Conservation (phyloP, 1,139 yeast species). For the Saccharomyces hybrid region DNA sequence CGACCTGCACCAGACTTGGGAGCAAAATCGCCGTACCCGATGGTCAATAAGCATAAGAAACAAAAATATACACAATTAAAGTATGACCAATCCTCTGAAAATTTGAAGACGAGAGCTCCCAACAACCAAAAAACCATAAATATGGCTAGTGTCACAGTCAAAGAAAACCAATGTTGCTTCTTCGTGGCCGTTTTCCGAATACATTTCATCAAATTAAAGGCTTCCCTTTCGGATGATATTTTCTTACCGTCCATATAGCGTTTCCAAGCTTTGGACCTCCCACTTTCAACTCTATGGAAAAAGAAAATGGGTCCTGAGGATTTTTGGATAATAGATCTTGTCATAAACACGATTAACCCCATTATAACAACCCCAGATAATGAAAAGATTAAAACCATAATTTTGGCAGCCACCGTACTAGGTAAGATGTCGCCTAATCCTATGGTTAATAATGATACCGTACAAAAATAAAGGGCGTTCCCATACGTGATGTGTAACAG, state of each 20-base stretch:
- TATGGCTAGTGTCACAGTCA: slow-evolving; percentile 37
- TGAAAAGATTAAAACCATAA: slow-evolving; percentile 53
- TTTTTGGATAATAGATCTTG: slow-evolving; percentile 53
- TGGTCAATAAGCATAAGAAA: slow-evolving; percentile 64
- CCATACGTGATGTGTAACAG: slow-evolving; percentile 45
- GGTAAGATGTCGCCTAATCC: slow-evolving; percentile 76
- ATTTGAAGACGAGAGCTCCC: slow-evolving; percentile 59
- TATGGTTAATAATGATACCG: slow-evolving; percentile 64
- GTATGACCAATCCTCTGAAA: slow-evolving; percentile 60
- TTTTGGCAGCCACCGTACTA: slow-evolving; percentile 42
- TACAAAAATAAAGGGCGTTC: slow-evolving; percentile 58
- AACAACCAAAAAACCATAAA: slow-evolving; percentile 59
- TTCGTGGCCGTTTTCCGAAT: slow-evolving; percentile 38
- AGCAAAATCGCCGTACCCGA: slow-evolving; percentile 75
- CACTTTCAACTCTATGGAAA: slow-evolving; percentile 51
- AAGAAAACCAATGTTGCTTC: slow-evolving; percentile 31
- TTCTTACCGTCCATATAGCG: slow-evolving; percentile 18
- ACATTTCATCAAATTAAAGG: slow-evolving; percentile 48
- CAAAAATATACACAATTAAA: slow-evolving; percentile 66
- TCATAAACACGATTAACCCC: slow-evolving; percentile 65
- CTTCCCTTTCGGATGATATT: slow-evolving; percentile 33
- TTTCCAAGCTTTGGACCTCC: slow-evolving; percentile 23
- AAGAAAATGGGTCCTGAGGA: slow-evolving; percentile 55
- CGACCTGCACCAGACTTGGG: slow-evolving; percentile 60
- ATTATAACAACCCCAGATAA: slow-evolving; percentile 60